These are phyloP conservation scores for Nigrospora oryzae DNA, from an alignment of 2,329 filamentous ascomycete species.

Conservation along the genomic window DNA sequence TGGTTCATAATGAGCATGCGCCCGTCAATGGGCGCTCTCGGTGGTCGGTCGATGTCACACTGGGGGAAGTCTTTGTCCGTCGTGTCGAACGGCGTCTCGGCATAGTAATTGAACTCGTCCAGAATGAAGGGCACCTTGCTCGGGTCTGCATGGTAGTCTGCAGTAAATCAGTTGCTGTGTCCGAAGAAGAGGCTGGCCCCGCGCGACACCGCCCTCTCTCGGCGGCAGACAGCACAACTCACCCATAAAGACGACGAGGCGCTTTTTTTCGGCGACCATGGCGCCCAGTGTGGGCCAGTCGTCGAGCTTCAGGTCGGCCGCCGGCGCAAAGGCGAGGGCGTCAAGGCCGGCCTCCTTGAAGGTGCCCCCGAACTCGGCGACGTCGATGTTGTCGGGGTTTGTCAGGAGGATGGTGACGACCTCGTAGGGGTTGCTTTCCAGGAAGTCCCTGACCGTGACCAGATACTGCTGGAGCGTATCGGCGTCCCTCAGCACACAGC, in stretches of 20 bases:
- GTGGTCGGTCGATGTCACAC: slow-evolving; percentile 58
- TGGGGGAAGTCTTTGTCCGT: slow-evolving; percentile 49
- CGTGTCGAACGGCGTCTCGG: slow-evolving; percentile 66
- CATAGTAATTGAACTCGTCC: slow-evolving; percentile 56
- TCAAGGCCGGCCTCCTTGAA: slow-evolving; percentile 49
- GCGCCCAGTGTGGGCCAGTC: slow-evolving; percentile 63
- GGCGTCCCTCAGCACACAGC: slow-evolving; percentile 49
- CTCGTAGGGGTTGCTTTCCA: slow-evolving; percentile 49
- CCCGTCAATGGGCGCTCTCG: slow-evolving; percentile 23
- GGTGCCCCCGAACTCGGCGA: slow-evolving; percentile 43
- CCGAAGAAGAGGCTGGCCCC: not conserved
- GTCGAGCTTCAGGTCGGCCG: slow-evolving; percentile 27
- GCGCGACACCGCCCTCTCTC: too few relatives aligned
- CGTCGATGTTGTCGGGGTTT: slow-evolving; percentile 49
- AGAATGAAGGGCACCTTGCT: slow-evolving; percentile 52
- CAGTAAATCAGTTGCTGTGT: slow-evolving; percentile 7
- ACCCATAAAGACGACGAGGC: slow-evolving; percentile 66
- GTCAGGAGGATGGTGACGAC: slow-evolving; percentile 56
- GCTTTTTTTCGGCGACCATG: slow-evolving; percentile 53
- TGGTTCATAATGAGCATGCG: slow-evolving; percentile 38
- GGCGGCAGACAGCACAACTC: slow-evolving; percentile 10
- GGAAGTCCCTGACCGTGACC: slow-evolving; percentile 48
- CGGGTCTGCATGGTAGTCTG: slow-evolving; percentile 52
- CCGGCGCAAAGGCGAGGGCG: slow-evolving; percentile 46
- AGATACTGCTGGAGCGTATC: slow-evolving; percentile 49